Conservation (phyloP, 768 basidiomycete species). For the Lentinula boryana region DNA sequence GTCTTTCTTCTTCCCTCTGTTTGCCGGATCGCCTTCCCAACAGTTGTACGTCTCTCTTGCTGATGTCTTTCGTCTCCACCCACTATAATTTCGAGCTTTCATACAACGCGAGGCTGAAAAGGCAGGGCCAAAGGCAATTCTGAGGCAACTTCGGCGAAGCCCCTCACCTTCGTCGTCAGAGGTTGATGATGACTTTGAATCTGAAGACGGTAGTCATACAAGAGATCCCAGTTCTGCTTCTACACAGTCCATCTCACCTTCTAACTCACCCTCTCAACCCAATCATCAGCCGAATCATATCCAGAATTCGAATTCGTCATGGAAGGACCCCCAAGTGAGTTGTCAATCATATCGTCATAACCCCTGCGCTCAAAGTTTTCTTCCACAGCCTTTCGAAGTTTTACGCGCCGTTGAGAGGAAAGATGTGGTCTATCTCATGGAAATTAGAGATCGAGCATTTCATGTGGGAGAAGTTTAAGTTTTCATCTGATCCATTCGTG, state of each 20-base stretch:
- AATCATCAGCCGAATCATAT: conserved; percentile 9
- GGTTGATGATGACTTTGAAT: conserved; percentile 9
- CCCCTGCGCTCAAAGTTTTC: not conserved
- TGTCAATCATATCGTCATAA: not conserved
- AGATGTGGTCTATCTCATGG: conserved; percentile 79
- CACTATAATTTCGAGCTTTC: conserved; percentile 42
- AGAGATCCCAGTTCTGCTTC: conserved; percentile 13
- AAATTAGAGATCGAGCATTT: conserved; percentile 75
- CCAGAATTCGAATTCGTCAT: conserved; percentile 15
- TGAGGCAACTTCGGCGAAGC: conserved; percentile 45
- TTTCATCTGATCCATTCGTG: not conserved
- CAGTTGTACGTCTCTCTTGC: conserved; percentile 35
- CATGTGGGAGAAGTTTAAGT: conserved; percentile 40
- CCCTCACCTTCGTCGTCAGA: conserved; percentile 28
- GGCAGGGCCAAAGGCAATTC: conserved; percentile 50
- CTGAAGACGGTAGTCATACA: not conserved
- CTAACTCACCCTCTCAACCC: not conserved
- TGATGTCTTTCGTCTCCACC: conserved; percentile 12
- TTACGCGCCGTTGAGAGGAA: conserved; percentile 82
- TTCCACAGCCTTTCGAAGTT: conserved; percentile 52
- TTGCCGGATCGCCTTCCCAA: conserved; percentile 68
- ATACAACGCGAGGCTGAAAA: conserved; percentile 65
- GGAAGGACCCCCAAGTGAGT: conserved; percentile 52
- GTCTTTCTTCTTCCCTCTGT: conserved; percentile 43
- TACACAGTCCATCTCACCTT: conserved; percentile 16